phyloP scores from a whole-genome alignment of 129 eudicot genomes.

The Gnaphalium uliginosum region DNA sequence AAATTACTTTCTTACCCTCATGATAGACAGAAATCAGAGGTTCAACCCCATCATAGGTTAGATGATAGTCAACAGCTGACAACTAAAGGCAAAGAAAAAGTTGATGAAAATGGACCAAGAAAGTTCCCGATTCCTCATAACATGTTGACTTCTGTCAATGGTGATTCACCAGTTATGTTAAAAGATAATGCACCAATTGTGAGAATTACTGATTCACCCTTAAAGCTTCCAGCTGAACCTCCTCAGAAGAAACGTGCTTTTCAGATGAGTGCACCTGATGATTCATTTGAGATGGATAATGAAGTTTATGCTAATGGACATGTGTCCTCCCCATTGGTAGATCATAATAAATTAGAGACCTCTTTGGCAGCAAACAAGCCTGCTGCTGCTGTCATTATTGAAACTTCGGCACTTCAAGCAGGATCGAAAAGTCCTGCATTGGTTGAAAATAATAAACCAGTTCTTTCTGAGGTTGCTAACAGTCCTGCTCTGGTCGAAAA shows the following conservation, averaged over 20 bases:
- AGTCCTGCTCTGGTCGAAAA: slow-evolving; percentile 21
- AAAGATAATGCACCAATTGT: slow-evolving; percentile 22
- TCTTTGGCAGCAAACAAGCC: slow-evolving; percentile 20
- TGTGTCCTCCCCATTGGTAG: slow-evolving; percentile 21
- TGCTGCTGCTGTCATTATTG: slow-evolving; percentile 22
- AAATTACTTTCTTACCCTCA: slow-evolving; percentile 41
- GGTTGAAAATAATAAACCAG: slow-evolving; percentile 23
- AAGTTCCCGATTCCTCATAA: slow-evolving; percentile 27
- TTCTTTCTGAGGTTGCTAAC: slow-evolving; percentile 29
- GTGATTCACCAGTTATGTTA: slow-evolving; percentile 30
- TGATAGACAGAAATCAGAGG: slow-evolving; percentile 37
- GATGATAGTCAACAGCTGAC: slow-evolving; percentile 30
- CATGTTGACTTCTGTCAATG: slow-evolving; percentile 25
- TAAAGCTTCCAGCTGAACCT: slow-evolving; percentile 30
- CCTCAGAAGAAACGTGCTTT: slow-evolving; percentile 56
- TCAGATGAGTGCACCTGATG: slow-evolving; percentile 77
- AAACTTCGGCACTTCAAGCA: background rate
- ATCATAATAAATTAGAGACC: slow-evolving; percentile 26
- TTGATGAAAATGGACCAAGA: slow-evolving; percentile 14
- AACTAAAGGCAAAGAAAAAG: slow-evolving; percentile 30
- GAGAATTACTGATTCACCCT: slow-evolving; percentile 25
- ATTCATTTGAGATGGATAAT: slow-evolving; percentile 46
- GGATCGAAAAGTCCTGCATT: slow-evolving; percentile 20
- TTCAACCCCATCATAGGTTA: slow-evolving; percentile 4
- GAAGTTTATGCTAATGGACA: slow-evolving; percentile 42